Evolutionary conservation across 2,329 filamentous ascomycete species (phyloP).

Genomic region (Trichoderma sp.): DNA sequence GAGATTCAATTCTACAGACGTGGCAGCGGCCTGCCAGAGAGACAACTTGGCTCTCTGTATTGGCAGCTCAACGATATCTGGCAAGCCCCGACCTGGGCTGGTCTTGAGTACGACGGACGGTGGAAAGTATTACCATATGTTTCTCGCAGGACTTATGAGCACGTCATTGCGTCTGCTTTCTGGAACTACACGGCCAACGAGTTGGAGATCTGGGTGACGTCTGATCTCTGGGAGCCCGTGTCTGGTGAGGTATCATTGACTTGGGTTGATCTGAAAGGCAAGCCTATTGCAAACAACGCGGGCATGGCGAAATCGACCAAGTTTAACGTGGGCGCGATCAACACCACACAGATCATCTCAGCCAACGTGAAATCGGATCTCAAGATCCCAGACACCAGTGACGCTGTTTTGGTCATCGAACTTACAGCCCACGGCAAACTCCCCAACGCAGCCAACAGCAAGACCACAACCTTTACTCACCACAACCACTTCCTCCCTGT

Average conservation of each 20-base stretch:
- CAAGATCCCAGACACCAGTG: slow-evolving; percentile 13
- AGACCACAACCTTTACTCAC: slow-evolving; percentile 17
- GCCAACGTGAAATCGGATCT: slow-evolving; percentile 16
- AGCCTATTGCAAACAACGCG: slow-evolving; percentile 18
- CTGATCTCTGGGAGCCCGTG: slow-evolving; percentile 22
- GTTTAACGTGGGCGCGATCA: slow-evolving; percentile 21
- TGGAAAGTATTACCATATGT: slow-evolving; percentile 63
- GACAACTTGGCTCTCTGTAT: slow-evolving; percentile 59
- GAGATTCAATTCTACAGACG: slow-evolving; percentile 62
- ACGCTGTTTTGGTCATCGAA: slow-evolving; percentile 21
- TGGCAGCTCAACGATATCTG: slow-evolving; percentile 67
- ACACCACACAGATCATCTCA: slow-evolving; percentile 17
- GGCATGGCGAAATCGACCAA: slow-evolving; percentile 10
- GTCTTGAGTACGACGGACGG: slow-evolving; percentile 60
- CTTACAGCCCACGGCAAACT: slow-evolving; percentile 21
- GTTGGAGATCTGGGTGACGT: slow-evolving; percentile 21
- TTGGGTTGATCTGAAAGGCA: slow-evolving; percentile 22
- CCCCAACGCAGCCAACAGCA: slow-evolving; percentile 6
- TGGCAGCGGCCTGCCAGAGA: slow-evolving; percentile 55
- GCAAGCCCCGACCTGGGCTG: slow-evolving; percentile 63
- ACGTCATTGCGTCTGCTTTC: slow-evolving; percentile 52
- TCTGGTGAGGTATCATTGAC: slow-evolving; percentile 17
- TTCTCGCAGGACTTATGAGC: slow-evolving; percentile 56
- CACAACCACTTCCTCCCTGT: slow-evolving; percentile 21
- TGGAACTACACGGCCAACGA: slow-evolving; percentile 13